A percentile compares a stretch with the other conserved stretches of the same genome.
phyloP scores from a whole-genome alignment of 192 early-diverging fungal genomes.

The Coemansia sp. region DNA sequence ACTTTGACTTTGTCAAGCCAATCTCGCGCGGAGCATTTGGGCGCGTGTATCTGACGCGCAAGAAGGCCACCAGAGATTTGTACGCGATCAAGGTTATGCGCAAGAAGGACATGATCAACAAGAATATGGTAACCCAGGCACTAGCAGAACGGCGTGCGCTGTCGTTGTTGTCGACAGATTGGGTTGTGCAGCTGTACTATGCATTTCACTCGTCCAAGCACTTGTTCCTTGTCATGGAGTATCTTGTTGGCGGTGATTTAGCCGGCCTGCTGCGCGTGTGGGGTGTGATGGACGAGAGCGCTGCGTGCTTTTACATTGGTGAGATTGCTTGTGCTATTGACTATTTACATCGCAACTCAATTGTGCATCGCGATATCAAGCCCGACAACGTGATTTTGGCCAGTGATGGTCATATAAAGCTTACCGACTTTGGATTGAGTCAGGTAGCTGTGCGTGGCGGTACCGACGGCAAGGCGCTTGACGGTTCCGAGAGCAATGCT shows the following conservation, averaged over 20 bases:
- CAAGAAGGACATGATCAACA: slow-evolving; percentile 91
- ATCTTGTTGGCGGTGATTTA: slow-evolving; percentile 84
- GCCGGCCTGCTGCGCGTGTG: slow-evolving; percentile 71
- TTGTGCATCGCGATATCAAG: slow-evolving; percentile 83
- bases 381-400: slow-evolving; percentile 84
- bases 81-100: slow-evolving; percentile 92
- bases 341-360: slow-evolving; percentile 87
- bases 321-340: slow-evolving; percentile 88
- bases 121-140: slow-evolving; percentile 94
- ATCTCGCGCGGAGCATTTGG: slow-evolving; percentile 95
- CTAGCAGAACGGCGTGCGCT: slow-evolving; percentile 84
- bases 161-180: slow-evolving; percentile 74
- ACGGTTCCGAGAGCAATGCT: slow-evolving; percentile 24
- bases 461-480: slow-evolving; percentile 21
- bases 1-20: slow-evolving; percentile 93
- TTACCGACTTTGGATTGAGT: slow-evolving; percentile 95
- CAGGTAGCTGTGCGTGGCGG: slow-evolving; percentile 64
- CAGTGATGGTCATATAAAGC: slow-evolving; percentile 85
- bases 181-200: slow-evolving; percentile 90
- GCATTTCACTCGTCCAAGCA: slow-evolving; percentile 88
- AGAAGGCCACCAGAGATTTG: slow-evolving; percentile 81
- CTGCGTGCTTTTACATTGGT: slow-evolving; percentile 85
- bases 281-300: slow-evolving; percentile 75
- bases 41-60: slow-evolving; percentile 83
- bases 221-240: slow-evolving; percentile 90